Evolutionary conservation across 441 rosid species (phyloP).

Genomic region (Gossypium aridum): DNA sequence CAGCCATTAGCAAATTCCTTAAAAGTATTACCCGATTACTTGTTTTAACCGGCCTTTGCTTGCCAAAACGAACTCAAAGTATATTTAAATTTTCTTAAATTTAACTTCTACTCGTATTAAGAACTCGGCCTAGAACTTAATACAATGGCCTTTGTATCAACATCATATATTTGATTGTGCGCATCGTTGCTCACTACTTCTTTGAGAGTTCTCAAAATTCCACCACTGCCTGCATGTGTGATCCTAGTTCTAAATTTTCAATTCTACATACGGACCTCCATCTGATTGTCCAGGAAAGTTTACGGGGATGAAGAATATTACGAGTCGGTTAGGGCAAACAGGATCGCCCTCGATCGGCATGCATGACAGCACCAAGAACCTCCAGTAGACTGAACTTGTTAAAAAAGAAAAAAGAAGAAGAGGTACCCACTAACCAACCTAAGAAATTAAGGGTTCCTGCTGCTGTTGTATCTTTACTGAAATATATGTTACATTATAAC

Average conservation of each 20-base stretch:
- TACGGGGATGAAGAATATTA: slow-evolving; percentile 58
- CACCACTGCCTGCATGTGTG: not conserved
- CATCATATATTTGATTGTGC: not conserved
- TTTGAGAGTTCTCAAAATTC: not conserved
- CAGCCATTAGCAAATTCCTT: not conserved
- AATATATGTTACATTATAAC: not conserved
- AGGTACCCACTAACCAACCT: not conserved
- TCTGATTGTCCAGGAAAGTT: slow-evolving; percentile 40
- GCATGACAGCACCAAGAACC: not conserved
- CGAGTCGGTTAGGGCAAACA: slow-evolving; percentile 27
- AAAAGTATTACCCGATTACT: not conserved
- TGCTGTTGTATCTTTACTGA: not conserved
- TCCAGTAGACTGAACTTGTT: not conserved
- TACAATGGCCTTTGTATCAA: not conserved
- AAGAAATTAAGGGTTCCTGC: not conserved
- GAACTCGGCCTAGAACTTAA: not conserved
- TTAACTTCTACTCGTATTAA: not conserved
- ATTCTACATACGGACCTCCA: not conserved
- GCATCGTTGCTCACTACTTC: not conserved
- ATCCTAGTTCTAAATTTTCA: not conserved
- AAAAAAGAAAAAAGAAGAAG: not conserved
- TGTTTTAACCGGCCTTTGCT: not conserved
- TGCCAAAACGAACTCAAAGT: not conserved
- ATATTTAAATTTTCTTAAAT: not conserved
- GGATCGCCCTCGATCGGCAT: slow-evolving; percentile 14